phyloP scores from a whole-genome alignment of 164 flowering plant genomes.

The Chloranthus sessilifolius region DNA sequence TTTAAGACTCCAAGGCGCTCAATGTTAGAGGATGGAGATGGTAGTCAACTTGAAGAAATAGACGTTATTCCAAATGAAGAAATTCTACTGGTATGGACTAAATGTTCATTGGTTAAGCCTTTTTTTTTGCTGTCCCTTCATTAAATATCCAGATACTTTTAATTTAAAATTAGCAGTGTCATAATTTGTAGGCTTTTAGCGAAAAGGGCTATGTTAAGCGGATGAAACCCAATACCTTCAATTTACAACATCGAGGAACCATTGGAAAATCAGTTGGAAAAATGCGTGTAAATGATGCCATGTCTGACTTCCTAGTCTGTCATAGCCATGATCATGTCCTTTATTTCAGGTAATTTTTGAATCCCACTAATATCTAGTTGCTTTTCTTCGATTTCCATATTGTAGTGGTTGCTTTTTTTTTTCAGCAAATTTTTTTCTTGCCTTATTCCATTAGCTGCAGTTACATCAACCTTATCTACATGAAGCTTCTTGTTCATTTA shows the following conservation, averaged over 20 bases:
- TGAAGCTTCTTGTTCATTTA: too few relatives aligned
- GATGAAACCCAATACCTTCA: slow-evolving; percentile 85
- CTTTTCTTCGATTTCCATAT: background rate
- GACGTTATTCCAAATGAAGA: slow-evolving; percentile 98
- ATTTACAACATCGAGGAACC: slow-evolving; percentile 87
- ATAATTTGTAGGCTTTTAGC: slow-evolving; percentile 63
- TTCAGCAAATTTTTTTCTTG: background rate
- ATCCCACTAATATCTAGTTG: background rate
- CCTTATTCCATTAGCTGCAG: too few relatives aligned
- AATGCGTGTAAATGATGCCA: slow-evolving; percentile 80
- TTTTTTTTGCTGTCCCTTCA: background rate
- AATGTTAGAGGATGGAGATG: slow-evolving; percentile 69
- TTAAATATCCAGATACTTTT: too few relatives aligned
- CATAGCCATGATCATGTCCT: slow-evolving; percentile 84
- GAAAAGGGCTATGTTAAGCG: slow-evolving; percentile 96
- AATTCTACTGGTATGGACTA: slow-evolving; percentile 62
- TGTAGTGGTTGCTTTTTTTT: background rate
- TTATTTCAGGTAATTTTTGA: slow-evolving; percentile 66
- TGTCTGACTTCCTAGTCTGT: slow-evolving; percentile 93
- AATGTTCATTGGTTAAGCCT: background rate
- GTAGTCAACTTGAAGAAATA: slow-evolving; percentile 81
- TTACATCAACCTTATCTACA: too few relatives aligned
- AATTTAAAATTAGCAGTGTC: background rate
- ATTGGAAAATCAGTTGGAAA: slow-evolving; percentile 98
- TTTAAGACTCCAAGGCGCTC: slow-evolving; percentile 84